phyloP scores from a whole-genome alignment of 1,284 basidiomycete genomes.

The Psilocybe mexicana region DNA sequence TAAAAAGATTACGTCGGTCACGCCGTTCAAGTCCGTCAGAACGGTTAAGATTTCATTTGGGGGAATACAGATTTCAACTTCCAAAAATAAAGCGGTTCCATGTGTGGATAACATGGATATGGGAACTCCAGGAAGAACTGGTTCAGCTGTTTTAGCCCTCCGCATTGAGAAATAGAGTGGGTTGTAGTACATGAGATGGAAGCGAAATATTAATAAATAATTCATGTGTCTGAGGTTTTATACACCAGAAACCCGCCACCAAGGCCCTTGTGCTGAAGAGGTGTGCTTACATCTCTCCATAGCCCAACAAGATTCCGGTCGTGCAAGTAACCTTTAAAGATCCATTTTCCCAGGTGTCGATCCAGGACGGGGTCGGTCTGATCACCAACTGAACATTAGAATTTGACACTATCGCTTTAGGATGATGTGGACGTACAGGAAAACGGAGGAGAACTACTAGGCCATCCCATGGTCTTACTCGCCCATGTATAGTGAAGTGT shows the following conservation, averaged over 20 bases:
- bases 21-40: conserved; percentile 1
- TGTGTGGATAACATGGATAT: not conserved
- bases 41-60: not conserved
- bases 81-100: not conserved
- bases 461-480: conserved; percentile 52
- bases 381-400: not conserved
- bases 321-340: conserved; percentile 54
- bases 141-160: no score
- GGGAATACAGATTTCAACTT: not conserved
- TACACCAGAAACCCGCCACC: conserved; percentile 49
- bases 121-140: no score
- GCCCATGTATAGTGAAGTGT: conserved; percentile 42
- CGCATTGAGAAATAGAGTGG: no score
- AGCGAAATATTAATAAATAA: not conserved
- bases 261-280: conserved; percentile 35
- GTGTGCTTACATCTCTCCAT: conserved; percentile 49
- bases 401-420: not conserved
- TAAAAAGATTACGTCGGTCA: conserved; percentile 1
- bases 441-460: conserved; percentile 44
- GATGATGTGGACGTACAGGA: conserved; percentile 36
- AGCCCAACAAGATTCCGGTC: conserved; percentile 48
- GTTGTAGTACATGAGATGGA: not conserved
- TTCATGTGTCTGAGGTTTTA: conserved; percentile 18
- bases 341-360: conserved; percentile 38
- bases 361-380: conserved; percentile 33